Conservation (phyloP, 2,329 filamentous ascomycete genomes). For the Fusarium sp. region DNA sequence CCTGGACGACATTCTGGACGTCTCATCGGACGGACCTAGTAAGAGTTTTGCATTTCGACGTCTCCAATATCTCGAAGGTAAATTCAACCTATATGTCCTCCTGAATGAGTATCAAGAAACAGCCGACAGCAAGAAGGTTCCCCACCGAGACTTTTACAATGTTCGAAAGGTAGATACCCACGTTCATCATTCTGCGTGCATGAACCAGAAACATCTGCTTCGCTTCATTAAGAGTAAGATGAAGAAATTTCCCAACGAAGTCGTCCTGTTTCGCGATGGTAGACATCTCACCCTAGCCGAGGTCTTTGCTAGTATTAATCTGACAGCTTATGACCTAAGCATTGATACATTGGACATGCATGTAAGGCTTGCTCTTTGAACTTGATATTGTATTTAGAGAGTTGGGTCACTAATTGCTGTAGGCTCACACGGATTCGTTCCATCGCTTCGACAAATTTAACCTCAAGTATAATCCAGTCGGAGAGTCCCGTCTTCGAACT, state of each 20-base stretch:
- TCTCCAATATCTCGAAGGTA: slow-evolving; percentile 93
- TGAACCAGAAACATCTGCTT: slow-evolving; percentile 98
- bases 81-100: slow-evolving; percentile 93
- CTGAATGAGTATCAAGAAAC: slow-evolving; percentile 98
- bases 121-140: slow-evolving; percentile 96
- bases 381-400: not conserved
- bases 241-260: slow-evolving; percentile 96
- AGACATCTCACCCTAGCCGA: slow-evolving; percentile 90
- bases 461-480: slow-evolving; percentile 96
- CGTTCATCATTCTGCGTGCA: slow-evolving; percentile 98
- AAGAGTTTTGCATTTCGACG: slow-evolving; percentile 97
- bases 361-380: slow-evolving; percentile 58
- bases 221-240: slow-evolving; percentile 99
- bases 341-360: slow-evolving; percentile 99
- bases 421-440: slow-evolving; percentile 97
- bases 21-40: slow-evolving; percentile 94
- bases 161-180: slow-evolving; percentile 98
- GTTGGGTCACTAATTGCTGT: slow-evolving; percentile 4
- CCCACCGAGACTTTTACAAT: slow-evolving; percentile 98
- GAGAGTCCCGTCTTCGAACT: slow-evolving; percentile 93
- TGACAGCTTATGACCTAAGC: slow-evolving; percentile 96
- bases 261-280: slow-evolving; percentile 90
- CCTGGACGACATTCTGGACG: slow-evolving; percentile 81
- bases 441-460: slow-evolving; percentile 99
- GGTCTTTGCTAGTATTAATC: slow-evolving; percentile 96